Evolutionary conservation across 208 protist genomes (phyloP), one percentile per base, ranked within the genome.

Genomic region (Leishmania mexicana): DNA sequence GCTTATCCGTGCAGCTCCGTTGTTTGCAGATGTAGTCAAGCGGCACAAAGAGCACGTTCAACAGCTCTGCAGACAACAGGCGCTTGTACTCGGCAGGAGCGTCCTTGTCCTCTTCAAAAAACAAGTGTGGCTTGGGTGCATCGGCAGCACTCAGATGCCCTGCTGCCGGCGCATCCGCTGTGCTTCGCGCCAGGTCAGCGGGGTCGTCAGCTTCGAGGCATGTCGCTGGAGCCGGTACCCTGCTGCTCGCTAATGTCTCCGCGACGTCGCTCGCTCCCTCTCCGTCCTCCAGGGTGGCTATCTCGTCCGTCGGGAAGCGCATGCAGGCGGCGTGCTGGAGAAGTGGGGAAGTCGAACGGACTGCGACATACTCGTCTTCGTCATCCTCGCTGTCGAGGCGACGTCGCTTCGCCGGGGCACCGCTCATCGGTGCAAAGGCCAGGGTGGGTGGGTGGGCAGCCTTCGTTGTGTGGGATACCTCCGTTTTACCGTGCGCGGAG

Each of bases 341-440:
- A 19, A 96, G 84, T 4, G 83, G 84, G 7, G 83, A 82, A 31
- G 76, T 81, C 13, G 68, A 51, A 38, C 71, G 62, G 35, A 42
- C 21, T 21, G 71, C 73, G 38, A 86, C 82, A 77, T 88, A 85
- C 58, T 94, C 90, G 81, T 97, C 94, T 1, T 95, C 89, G 71
- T 96, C 93, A 79, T 93, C 90, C 45, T 97, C 93, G 75, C 93
- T 95, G 77, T 96, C 92, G 72, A 92, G 87, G 31, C 95, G 83
- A 1, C 78, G 83, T 17, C 83, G 78, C 58, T 86, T 86, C 31
- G 75, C 57, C 0, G 83, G 74, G 4, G 45, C 65, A 11, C 73
- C 74, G 38, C 53, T 65, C 75, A 78, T 78, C 7, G 47, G 15
- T 31, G 8, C 24, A 24, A 35, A 47, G 10, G 45, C 19, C 21